These are phyloP conservation scores for Pythium phragmiticola DNA, from an alignment of 352 stramenopile genomes.

Conservation along the genomic window DNA sequence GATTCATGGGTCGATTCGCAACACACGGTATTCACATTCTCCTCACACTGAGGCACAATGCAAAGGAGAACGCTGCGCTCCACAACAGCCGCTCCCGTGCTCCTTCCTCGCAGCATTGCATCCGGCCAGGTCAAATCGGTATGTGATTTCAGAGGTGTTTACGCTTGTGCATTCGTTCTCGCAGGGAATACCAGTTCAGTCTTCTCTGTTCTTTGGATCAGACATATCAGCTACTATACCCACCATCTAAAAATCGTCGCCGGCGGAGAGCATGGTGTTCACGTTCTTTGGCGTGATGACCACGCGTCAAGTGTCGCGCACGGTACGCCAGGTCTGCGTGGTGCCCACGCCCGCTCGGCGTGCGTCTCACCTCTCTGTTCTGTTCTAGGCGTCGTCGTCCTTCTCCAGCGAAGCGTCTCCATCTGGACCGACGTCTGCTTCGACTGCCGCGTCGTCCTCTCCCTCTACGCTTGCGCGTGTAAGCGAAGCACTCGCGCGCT, in stretches of 20 bases:
- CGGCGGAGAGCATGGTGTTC: constrained; percentile 16
- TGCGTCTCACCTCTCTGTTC: neutral
- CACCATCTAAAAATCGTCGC: constrained; percentile 11
- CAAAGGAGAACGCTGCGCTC: no score
- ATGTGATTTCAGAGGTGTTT: constrained; percentile 1
- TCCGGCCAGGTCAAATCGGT: neutral
- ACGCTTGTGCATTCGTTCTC: neutral
- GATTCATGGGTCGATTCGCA: neutral
- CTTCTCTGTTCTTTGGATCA: neutral
- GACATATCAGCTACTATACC: constrained; percentile 1
- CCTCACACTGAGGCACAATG: no score
- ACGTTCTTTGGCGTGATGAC: constrained; percentile 24
- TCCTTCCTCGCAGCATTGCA: no score
- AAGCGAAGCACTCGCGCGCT: neutral
- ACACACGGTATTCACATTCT: neutral
- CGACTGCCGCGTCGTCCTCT: neutral
- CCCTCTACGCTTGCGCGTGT: neutral
- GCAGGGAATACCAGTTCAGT: neutral
- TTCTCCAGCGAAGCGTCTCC: constrained; percentile 11
- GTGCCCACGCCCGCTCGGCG: neutral
- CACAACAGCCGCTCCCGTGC: no score
- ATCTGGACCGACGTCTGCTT: neutral
- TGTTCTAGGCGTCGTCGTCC: constrained; percentile 13
- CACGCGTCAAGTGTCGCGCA: constrained; percentile 2
- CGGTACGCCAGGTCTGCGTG: constrained; percentile 2